Percentiles rank a stretch among this genome's conserved stretches.
These are phyloP conservation scores for Colletotrichum viniferum DNA, from an alignment of 2,329 filamentous ascomycete genomes.

Conservation along the genomic window DNA sequence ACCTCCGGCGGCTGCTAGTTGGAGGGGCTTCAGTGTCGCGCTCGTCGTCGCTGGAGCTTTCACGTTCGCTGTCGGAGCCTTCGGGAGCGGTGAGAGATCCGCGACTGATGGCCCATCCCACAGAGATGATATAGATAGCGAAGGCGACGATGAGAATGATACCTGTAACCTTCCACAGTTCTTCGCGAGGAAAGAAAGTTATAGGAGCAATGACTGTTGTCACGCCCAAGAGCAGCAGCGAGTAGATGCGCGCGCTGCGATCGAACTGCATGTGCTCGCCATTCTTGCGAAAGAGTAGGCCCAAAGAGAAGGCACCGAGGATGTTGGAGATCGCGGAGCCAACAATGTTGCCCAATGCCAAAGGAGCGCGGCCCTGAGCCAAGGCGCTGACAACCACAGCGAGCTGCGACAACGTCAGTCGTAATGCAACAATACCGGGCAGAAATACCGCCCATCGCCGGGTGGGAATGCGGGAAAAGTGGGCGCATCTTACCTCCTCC, in stretches of 20 bases:
- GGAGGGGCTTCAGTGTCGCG: not conserved
- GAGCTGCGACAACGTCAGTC: constrained; percentile 28
- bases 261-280: constrained; percentile 41
- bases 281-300: constrained; percentile 45
- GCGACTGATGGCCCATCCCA: constrained; percentile 48
- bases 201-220: constrained; percentile 42
- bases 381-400: constrained; percentile 50
- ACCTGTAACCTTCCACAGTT: constrained; percentile 36
- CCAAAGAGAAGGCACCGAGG: constrained; percentile 58
- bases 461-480: not conserved
- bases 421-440: not conserved
- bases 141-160: constrained; percentile 45
- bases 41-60: constrained; percentile 29
- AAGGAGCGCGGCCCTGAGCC: constrained; percentile 45
- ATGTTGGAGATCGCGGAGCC: constrained; percentile 61
- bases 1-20: not conserved
- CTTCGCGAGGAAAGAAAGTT: constrained; percentile 23
- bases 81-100: constrained; percentile 46
- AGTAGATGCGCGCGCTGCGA: constrained; percentile 51
- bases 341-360: constrained; percentile 59
- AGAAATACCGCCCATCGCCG: not conserved
- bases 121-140: constrained; percentile 45
- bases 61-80: constrained; percentile 30
- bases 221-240: constrained; percentile 42
- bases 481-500: constrained; percentile 50